Evolutionary conservation across 495 filamentous ascomycete genomes (phyloP), one percentile per base, ranked within the genome.

Genomic region (Aspergillus indologenus): DNA sequence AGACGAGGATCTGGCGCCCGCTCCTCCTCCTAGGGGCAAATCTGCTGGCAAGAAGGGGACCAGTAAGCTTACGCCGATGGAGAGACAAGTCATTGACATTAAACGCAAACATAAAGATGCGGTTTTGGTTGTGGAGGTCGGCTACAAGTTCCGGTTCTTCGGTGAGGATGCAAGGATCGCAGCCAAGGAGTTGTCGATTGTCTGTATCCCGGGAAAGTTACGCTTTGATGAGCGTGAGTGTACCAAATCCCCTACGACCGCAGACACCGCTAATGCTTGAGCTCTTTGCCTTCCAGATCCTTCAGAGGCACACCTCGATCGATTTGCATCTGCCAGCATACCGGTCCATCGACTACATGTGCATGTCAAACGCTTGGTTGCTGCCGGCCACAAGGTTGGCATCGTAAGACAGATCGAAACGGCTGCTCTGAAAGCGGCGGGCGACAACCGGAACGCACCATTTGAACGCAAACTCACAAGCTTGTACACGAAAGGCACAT

Each of bases 61-160:
- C 6, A 71, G 67, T 56, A 97, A 97, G 66, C 83, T 99, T 49
- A 99, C 95, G 5, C 94, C 94, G 0, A 86, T 99, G 87, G 94
- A 96, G 69, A 85, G 88, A 49, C 94, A 98, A 63, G 85, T 95
- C 40, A 80, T 98, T 15, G 91, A 96, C 19, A 96, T 98, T 64
- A 98, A 98, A 75, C 81, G 85, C 55, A 90, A 92, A 61, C 83
- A 98, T 69, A 87, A 91, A 79, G 92, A 96, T 65, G 93, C 92
- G 0, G 57, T 98, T 9, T 73, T 99, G 43, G 85, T 96, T 3
- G 84, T 97, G 19, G 92, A 99, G 66, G 94, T 99, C 5, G 94
- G 94, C 24, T 99, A 99, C 70, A 99, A 99, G 70, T 99, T 94
- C 76, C 84, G 87, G 45, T 96, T 99, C 77, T 96, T 96, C 65